Base-by-base conservation (phyloP, 495 filamentous ascomycete species). In the Hyphodiscus hymeniophilus region DNA sequence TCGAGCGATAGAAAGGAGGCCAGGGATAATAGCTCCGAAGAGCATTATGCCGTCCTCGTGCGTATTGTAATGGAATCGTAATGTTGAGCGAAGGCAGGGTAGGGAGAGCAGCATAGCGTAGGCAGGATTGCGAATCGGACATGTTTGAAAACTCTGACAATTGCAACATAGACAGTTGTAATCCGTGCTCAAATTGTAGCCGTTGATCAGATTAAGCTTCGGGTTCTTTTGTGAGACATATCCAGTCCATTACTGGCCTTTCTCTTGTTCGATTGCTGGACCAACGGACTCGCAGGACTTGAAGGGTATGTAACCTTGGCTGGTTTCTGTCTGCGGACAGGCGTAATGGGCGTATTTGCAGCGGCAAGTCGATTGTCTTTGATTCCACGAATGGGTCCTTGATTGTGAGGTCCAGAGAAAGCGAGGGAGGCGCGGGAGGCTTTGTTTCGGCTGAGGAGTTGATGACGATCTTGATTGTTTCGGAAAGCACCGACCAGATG, bases 401-500 rank as follows among this genome's bases (percentile, higher is more conserved):
- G 59, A 47, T 65, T 62, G 51, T 68, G 71, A 1, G 79, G 81
- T 8, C 63, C 66, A 10, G 68, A 65, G 47, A 79, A 79, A 5
- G 69, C 71, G 22, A 77, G 65, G 7, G 71, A 74, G 18, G 74
- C 75, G 3, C 22, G 28, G 13, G 72, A 66, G 41, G 66, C 72
- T 38, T 68, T 64, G 51, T 74, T 71, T 50, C 78, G 75, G 60
- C 79, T 79, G 47, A 85, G 70, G 30, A 83, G 73, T 52, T 84
- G 75, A 58, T 85, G 82, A 48, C 81, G 79, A 58, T 77, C 78
- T 61, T 90, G 83, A 58, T 89, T 85, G 31, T 78, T 77, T 33
- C 85, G 84, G 68, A 90, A 92, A 7, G 85, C 82, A 26, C 82
- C 84, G 49, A 89, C 84, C 31, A 81, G 73, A 43, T 79, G 76